Conservation (phyloP, 1,284 basidiomycete genomes). For the Hymenochaete sp. region DNA sequence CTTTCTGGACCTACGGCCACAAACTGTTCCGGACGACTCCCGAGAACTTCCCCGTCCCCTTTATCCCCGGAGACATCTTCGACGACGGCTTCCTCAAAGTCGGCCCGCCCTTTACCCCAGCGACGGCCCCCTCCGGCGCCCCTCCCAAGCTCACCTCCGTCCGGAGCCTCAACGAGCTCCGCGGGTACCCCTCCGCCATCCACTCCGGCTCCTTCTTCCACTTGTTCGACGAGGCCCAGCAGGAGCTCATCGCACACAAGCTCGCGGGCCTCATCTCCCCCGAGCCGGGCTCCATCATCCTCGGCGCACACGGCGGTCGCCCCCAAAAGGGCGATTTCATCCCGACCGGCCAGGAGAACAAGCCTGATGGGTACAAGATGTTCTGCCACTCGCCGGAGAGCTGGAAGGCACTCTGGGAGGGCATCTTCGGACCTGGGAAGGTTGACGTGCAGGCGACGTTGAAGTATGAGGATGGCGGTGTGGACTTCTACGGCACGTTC, state of each 20-base stretch:
- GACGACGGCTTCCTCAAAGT: conserved; percentile 27
- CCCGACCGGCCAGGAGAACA: not conserved
- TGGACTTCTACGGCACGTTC: too few species aligned
- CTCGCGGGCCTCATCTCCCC: conserved; percentile 34
- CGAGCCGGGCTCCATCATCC: conserved; percentile 31
- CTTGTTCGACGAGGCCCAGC: conserved; percentile 38
- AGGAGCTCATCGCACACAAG: conserved; percentile 32
- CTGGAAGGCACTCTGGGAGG: conserved; percentile 18
- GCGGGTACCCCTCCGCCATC: conserved; percentile 37
- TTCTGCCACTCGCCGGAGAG: conserved; percentile 16
- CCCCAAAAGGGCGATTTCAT: too few species aligned
- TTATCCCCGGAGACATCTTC: conserved; percentile 21
- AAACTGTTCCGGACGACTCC: conserved; percentile 20
- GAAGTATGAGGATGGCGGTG: too few species aligned
- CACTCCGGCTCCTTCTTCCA: conserved; percentile 45
- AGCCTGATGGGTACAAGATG: too few species aligned
- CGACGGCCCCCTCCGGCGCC: conserved; percentile 19
- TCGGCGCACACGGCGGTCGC: conserved; percentile 29
- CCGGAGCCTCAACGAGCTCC: conserved; percentile 34
- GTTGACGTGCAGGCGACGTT: conserved; percentile 14
- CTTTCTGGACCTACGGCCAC: conserved; percentile 23
- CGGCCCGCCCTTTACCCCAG: conserved; percentile 23
- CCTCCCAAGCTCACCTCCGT: conserved; percentile 29
- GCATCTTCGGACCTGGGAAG: conserved; percentile 14
- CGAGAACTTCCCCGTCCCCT: conserved; percentile 20